phyloP scores from a whole-genome alignment of 2,329 filamentous ascomycete species.

The Endoconidiophora laricicola region DNA sequence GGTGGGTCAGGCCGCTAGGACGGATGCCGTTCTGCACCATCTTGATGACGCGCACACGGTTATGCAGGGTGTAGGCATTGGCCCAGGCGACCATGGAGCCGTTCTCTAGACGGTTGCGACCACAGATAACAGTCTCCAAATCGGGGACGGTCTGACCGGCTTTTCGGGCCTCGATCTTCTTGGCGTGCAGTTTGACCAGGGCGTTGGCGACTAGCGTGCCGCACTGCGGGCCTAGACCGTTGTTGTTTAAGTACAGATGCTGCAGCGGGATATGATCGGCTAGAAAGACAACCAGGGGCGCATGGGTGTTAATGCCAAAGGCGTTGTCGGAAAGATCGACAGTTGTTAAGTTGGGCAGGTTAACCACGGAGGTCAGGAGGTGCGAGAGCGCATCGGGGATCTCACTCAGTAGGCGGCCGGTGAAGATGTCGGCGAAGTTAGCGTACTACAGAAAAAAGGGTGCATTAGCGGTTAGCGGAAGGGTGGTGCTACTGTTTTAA shows the following conservation, averaged over 20 bases:
- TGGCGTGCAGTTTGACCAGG: conserved; percentile 62
- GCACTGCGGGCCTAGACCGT: conserved; percentile 82
- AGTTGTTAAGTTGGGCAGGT: conserved; percentile 72
- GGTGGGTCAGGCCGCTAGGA: conserved; percentile 72
- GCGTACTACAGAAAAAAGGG: conserved; percentile 35
- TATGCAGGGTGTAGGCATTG: conserved; percentile 67
- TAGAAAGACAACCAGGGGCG: conserved; percentile 82
- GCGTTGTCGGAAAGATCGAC: conserved; percentile 97
- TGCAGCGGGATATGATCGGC: conserved; percentile 75
- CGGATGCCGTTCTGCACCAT: conserved; percentile 98
- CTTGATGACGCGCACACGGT: conserved; percentile 67
- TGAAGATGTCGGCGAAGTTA: conserved; percentile 96
- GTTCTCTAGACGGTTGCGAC: conserved; percentile 87
- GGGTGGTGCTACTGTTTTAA: neutral
- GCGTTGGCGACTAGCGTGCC: conserved; percentile 81
- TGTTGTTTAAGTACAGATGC: conserved; percentile 95
- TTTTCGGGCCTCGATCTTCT: conserved; percentile 65
- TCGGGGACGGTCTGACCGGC: conserved; percentile 57
- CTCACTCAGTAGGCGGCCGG: conserved; percentile 77
- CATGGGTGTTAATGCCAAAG: conserved; percentile 88
- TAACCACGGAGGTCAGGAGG: conserved; percentile 72
- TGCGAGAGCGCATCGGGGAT: conserved; percentile 79
- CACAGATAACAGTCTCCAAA: conserved; percentile 93
- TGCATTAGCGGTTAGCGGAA: neutral
- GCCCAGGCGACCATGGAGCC: conserved; percentile 96